Evolutionary conservation across 1,284 basidiomycete species (phyloP), one percentile per base, ranked within the genome.

Genomic region (Marasmius oreades): DNA sequence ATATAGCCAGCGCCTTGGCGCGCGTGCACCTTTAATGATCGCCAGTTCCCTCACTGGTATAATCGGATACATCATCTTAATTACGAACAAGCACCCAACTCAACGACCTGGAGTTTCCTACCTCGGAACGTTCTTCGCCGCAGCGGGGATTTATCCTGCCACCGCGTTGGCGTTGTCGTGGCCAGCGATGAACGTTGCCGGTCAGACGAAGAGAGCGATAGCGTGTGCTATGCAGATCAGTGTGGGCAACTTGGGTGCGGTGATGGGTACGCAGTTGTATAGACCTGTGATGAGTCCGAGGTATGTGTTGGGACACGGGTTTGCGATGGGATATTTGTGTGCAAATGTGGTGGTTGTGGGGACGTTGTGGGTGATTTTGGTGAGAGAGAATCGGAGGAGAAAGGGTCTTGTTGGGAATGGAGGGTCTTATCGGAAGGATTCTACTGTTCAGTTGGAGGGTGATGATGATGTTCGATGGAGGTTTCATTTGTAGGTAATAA

Each of bases 131-230:
- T 66, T 84, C 61, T 69, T 86, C 31, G 77, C 79, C 46, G 76
- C 80, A 14, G 69, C 73, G n/a, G 84, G 84, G 39, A 75, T 80
- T 22, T 85, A 73, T 65, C 79, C 82, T 11, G 75, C 77, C 5
- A 74, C 84, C 56, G 77, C 83, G 22, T 70, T 84, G 44, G 66
- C 70, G 51, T 68, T 85, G 16, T 79, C 81, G 16, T 85, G 83
- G 84, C 76, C 72, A 2, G 72, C 77, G 12, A 79, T 80, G 53
- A 82, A 82, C 60, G 74, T 75, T 2, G 83, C 82, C 53, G 85
- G 84, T 12, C 78, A 80, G 61, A 61, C 66, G 22, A 63, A 63
- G 45, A 69, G 69, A 60, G 70, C 39, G n/a, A 42, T 16, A 14
- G 39, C 39, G 2, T 42, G 39, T 42, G 39, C 39, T n/a, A 42